phyloP scores from a whole-genome alignment of 805 yeast species.

The Candida railenensis region DNA sequence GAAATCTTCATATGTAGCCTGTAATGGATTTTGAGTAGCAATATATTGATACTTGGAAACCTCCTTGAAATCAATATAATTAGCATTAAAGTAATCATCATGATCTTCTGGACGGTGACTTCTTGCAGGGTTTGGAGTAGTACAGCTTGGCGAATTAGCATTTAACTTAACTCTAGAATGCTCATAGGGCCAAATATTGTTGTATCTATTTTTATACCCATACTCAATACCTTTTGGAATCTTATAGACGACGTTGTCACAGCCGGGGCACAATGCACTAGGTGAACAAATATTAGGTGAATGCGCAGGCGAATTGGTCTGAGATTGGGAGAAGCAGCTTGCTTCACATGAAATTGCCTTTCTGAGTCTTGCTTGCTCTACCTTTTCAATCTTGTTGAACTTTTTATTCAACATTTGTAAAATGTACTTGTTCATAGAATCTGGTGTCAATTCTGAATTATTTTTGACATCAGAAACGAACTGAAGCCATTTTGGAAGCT shows the following conservation, averaged over 20 bases:
- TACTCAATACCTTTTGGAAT: conserved; percentile 45
- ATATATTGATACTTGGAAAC: conserved; percentile 30
- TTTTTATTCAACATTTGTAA: conserved; percentile 23
- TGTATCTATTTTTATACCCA: conserved; percentile 45
- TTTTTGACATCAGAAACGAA: conserved; percentile 19
- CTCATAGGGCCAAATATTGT: conserved; percentile 50
- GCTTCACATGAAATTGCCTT: conserved; percentile 23
- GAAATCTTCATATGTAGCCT: conserved; percentile 41
- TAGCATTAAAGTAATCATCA: conserved; percentile 48
- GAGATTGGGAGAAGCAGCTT: neutral
- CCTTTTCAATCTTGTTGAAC: conserved; percentile 37
- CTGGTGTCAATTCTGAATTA: conserved; percentile 5
- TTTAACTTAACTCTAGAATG: conserved; percentile 43
- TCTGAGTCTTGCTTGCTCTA: conserved; percentile 38
- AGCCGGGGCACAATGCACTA: conserved; percentile 39
- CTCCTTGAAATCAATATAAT: conserved; percentile 32
- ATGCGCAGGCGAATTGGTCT: conserved; percentile 8
- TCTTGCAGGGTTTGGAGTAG: conserved; percentile 13
- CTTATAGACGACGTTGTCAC: conserved; percentile 38
- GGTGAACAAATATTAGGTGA: conserved; percentile 35
- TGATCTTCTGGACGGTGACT: conserved; percentile 8
- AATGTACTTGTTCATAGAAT: conserved; percentile 16
- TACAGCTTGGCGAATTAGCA: conserved; percentile 14
- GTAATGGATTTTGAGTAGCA: conserved; percentile 47
- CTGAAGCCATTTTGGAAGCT: conserved; percentile 34